Conservation (phyloP, 1,284 basidiomycete species). For the Dichomitus squalens region DNA sequence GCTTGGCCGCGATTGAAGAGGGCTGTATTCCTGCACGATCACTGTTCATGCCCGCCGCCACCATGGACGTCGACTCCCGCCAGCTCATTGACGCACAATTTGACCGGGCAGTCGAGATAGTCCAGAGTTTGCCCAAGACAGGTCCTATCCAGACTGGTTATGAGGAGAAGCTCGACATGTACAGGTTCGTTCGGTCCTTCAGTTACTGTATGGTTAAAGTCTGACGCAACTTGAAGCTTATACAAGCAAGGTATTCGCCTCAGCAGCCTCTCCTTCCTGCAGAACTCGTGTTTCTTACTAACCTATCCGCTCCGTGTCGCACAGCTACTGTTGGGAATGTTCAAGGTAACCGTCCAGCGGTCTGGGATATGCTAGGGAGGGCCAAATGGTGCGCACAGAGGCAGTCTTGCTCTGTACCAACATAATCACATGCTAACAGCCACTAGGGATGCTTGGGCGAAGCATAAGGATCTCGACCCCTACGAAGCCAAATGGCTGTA, state of each 20-base stretch:
- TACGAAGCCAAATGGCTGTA: conserved; percentile 90
- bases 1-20: not conserved
- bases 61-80: conserved; percentile 53
- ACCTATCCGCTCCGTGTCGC: not conserved
- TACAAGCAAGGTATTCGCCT: conserved; percentile 83
- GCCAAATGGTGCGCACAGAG: conserved; percentile 80
- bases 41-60: not conserved
- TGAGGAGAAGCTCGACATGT: conserved; percentile 95
- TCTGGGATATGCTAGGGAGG: conserved; percentile 91
- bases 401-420: not conserved
- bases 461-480: conserved; percentile 79
- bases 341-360: conserved; percentile 75
- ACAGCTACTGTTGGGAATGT: conserved; percentile 90
- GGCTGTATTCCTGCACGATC: not conserved
- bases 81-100: conserved; percentile 82
- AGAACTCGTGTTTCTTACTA: conserved; percentile 9
- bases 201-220: not conserved
- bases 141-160: conserved; percentile 97
- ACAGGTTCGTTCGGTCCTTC: conserved; percentile 60
- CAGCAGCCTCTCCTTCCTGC: conserved; percentile 3
- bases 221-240: conserved; percentile 49
- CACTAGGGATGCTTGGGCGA: conserved; percentile 91
- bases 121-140: conserved; percentile 89
- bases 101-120: conserved; percentile 92
- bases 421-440: conserved; percentile 32